Conservation (phyloP, 108 stramenopile genomes). For the Cyclotella distinguenda region DNA sequence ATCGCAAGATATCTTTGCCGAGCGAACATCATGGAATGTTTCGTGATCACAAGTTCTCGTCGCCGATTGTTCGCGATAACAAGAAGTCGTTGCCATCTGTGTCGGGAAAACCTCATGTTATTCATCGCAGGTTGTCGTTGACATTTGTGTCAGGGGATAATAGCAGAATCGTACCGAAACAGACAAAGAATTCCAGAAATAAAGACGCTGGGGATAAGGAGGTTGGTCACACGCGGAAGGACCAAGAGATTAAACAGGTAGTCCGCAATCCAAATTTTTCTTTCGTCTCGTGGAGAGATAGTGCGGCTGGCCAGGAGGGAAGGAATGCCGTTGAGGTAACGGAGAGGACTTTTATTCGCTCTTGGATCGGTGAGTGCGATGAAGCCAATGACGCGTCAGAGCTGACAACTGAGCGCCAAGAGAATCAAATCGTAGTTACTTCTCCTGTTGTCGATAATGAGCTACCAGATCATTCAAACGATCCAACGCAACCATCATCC, state of each 20-base stretch:
- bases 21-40: too few relatives aligned
- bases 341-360: background rate
- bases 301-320: slow-evolving; percentile 25
- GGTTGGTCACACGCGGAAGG: background rate
- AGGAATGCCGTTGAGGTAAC: slow-evolving; percentile 12
- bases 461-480: background rate
- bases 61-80: too few relatives aligned
- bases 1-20: too few relatives aligned
- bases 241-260: too few relatives aligned
- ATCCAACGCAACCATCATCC: background rate
- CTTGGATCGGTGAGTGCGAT: background rate
- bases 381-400: background rate
- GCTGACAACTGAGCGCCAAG: background rate
- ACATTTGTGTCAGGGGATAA: too few relatives aligned
- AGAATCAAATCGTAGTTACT: background rate
- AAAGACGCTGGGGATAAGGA: background rate
- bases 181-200: too few relatives aligned
- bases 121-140: too few relatives aligned
- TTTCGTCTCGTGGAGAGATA: slow-evolving; percentile 34
- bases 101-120: too few relatives aligned
- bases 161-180: too few relatives aligned
- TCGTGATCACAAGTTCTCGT: too few relatives aligned
- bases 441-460: background rate
- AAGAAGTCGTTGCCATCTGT: too few relatives aligned
- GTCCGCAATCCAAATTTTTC: slow-evolving; percentile 30